phyloP scores from a whole-genome alignment of 192 early-diverging fungal species.

The Linnemannia schmuckeri region DNA sequence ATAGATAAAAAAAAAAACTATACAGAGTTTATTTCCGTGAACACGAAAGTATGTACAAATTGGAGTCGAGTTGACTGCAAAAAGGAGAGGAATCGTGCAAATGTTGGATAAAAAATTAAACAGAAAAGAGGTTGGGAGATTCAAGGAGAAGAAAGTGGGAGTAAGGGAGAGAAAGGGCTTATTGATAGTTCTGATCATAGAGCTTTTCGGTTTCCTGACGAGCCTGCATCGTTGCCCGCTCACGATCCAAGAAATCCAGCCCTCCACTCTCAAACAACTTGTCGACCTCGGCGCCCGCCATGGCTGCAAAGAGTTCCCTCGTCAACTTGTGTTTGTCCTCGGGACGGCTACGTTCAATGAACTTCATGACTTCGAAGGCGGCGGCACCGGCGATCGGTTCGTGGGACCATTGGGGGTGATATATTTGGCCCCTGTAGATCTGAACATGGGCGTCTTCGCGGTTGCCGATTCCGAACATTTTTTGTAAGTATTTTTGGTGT shows the following conservation, averaged over 20 bases:
- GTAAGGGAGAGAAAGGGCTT: neutral
- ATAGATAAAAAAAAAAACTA: neutral
- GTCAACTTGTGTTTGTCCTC: conserved; percentile 39
- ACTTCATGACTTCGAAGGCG: conserved; percentile 65
- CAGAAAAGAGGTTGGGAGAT: no score
- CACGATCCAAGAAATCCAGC: conserved; percentile 55
- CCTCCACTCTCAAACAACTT: conserved; percentile 59
- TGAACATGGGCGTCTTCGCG: conserved; percentile 30
- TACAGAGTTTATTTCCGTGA: neutral
- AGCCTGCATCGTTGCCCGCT: conserved; percentile 54
- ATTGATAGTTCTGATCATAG: conserved; percentile 31
- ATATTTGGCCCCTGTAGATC: conserved; percentile 26
- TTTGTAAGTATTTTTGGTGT: neutral
- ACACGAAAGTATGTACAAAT: no score
- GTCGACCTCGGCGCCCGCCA: conserved; percentile 58
- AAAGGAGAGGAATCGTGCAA: no score
- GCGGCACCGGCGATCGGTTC: conserved; percentile 64
- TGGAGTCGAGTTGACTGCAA: no score
- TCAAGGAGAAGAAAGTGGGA: no score
- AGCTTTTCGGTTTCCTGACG: conserved; percentile 42
- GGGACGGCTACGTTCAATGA: conserved; percentile 37
- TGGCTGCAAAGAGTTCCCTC: conserved; percentile 56
- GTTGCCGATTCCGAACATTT: conserved; percentile 31
- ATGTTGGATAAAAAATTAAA: no score
- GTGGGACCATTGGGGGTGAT: conserved; percentile 52